Evolutionary conservation across 371 early-diverging fungal genomes (phyloP), one percentile per base, ranked within the genome.

Genomic region (Blastocladiella emersonii): DNA sequence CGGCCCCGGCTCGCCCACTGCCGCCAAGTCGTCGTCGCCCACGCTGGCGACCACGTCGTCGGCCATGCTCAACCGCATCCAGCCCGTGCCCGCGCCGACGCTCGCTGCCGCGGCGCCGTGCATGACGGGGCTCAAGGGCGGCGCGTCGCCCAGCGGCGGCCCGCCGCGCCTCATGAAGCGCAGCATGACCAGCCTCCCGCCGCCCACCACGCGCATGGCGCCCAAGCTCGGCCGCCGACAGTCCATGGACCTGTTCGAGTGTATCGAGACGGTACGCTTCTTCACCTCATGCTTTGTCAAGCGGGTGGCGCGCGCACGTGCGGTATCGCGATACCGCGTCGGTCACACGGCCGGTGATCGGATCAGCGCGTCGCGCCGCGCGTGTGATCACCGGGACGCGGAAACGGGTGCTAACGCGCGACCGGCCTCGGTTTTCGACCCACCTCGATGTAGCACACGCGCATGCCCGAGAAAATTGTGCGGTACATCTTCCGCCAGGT

Each of bases 171-270:
- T n/a, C 36, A 23, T 12, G 12, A 27, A n/a, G n/a, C 49, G 32
- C 34, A 21, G 30, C 35, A 8, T 30, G 49, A 61, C 30, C 8
- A 23, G 27, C 39, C 35, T 41, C 30, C 56, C 34, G 34, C 34
- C 56, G 56, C 1, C 23, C 10, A 5, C 5, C 12, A 13, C 8
- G 35, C 53, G 30, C 2, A 12, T 51, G 30, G 30, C 53, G 32
- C 53, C 53, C 30, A 10, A 51, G 32, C 32, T 41, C 17, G 48
- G 30, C 45, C 55, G 65, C 19, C 61, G 73, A n/a, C 55, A 65
- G 23, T 71, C 72, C 1, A 70, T 65, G 65, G 90, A 90, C 68
- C 70, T 90, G 62, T 90, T 90, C 68, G 91, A 90, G 71, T 88
- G 85, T 66, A 87, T 89, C 57, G 86, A 88, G 67, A 15, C 32